These are phyloP conservation scores for Dinochytrium kinnereticum DNA, from an alignment of 371 early-diverging fungal species.

Conservation along the genomic window DNA sequence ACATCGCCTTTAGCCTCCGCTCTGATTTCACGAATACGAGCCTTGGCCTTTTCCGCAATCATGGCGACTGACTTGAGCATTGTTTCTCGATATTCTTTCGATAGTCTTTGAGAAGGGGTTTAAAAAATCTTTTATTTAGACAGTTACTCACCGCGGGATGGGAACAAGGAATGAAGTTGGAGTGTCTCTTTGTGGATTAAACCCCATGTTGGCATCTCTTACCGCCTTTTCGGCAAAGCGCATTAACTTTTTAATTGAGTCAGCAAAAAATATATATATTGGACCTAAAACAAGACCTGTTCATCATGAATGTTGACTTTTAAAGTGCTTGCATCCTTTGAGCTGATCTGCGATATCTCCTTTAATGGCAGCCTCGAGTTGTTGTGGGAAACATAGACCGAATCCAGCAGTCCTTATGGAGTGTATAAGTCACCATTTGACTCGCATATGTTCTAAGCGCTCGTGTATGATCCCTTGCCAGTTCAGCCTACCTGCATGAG, in stretches of 20 bases:
- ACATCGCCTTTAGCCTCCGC: conserved; percentile 61
- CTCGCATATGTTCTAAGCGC: too few relatives aligned
- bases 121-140: neutral
- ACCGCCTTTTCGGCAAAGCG: conserved; percentile 81
- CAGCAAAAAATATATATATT: neutral
- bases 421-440: too few relatives aligned
- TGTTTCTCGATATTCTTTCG: conserved; percentile 80
- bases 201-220: conserved; percentile 76
- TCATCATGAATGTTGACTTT: conserved; percentile 79
- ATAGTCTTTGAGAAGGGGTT: conserved; percentile 54
- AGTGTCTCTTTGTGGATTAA: conserved; percentile 71
- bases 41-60: conserved; percentile 67
- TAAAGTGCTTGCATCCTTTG: conserved; percentile 88
- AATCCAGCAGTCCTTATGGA: conserved; percentile 71
- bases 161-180: conserved; percentile 67
- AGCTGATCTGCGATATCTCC: conserved; percentile 78
- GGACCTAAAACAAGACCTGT: conserved; percentile 55
- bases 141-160: conserved; percentile 75
- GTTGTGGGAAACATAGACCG: conserved; percentile 70
- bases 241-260: conserved; percentile 55
- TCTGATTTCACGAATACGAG: conserved; percentile 39
- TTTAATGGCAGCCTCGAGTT: conserved; percentile 62
- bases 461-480: too few relatives aligned
- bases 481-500: conserved; percentile 5
- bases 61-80: conserved; percentile 70